Conservation (phyloP, 2,329 filamentous ascomycete genomes). For the Pestalotiopsis sp. region DNA sequence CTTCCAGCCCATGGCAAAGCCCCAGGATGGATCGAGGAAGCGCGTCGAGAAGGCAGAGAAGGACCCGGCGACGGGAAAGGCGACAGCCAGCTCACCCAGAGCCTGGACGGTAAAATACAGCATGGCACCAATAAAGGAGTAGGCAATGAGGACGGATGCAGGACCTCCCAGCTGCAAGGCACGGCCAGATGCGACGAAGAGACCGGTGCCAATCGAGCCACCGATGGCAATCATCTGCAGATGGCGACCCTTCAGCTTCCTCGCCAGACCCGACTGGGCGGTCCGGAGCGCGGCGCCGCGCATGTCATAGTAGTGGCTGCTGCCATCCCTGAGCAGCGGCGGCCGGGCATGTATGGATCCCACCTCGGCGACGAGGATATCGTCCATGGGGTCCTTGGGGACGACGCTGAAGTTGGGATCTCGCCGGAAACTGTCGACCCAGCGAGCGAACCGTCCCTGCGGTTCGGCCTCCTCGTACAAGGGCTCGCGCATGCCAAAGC, state of each 20-base stretch:
- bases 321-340: slow-evolving; percentile 27
- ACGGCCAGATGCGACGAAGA: slow-evolving; percentile 82
- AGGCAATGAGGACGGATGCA: slow-evolving; percentile 77
- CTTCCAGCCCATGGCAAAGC: slow-evolving; percentile 96
- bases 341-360: slow-evolving; percentile 25
- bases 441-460: slow-evolving; percentile 40
- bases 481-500: slow-evolving; percentile 54
- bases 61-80: slow-evolving; percentile 88
- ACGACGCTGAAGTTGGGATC: slow-evolving; percentile 56
- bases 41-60: slow-evolving; percentile 91
- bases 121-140: slow-evolving; percentile 80
- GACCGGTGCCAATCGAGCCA: slow-evolving; percentile 83
- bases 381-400: slow-evolving; percentile 43
- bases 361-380: slow-evolving; percentile 30
- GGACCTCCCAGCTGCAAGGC: slow-evolving; percentile 75
- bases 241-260: slow-evolving; percentile 81
- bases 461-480: slow-evolving; percentile 41
- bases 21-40: slow-evolving; percentile 92
- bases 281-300: slow-evolving; percentile 70
- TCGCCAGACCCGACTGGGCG: slow-evolving; percentile 72
- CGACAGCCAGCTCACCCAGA: slow-evolving; percentile 86
- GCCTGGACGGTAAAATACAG: slow-evolving; percentile 91
- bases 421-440: slow-evolving; percentile 66
- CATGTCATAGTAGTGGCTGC: slow-evolving; percentile 56
- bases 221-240: slow-evolving; percentile 98